Evolutionary conservation across 805 yeast genomes (phyloP), one percentile per base, ranked within the genome.

Genomic region (Yarrowia osloensis): DNA sequence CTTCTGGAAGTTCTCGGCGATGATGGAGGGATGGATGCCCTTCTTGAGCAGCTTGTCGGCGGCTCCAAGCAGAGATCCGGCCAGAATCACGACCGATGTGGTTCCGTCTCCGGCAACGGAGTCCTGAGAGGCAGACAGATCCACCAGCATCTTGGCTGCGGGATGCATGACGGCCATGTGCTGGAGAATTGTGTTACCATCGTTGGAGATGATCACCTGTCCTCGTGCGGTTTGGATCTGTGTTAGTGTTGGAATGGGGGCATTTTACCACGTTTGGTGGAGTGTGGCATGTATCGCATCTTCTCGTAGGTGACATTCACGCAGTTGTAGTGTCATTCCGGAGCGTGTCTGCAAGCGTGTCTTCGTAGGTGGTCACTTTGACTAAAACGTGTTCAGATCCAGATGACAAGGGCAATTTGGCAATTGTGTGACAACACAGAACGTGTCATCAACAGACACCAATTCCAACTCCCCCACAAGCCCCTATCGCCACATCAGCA

Each of bases 61-160:
- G 19, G 99, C 99, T 33, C 94, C 97, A 67, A 95, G 81, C 59
- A 95, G 79, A 5, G 98, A 94, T 40, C 99, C 99, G 6, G 98
- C 91, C 70, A 95, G 82, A 67, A 95, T 94, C 31, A 96, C 99
- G 35, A 95, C 99, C 1, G 97, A 88, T 0, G 99, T 95, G 37
- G 99, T 95, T 70, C 99, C 99, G 77, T 95, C 99, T 67, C 99
- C 99, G n/a, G 98, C 99, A 78, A 93, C 99, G 42, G 93, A 89
- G 74, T 95, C 99, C 79, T 95, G 99, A 1, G 99, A 98, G 47
- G 93, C 97, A 68, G 97, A 89, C 29, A 95, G 90, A 76, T 95
- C 98, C 52, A 95, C 99, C n/a, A 86, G 81, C 98, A 95, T 95
- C 75, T 92, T 89, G 0, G 99, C 99, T 1, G 97, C 99, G 2